These are phyloP conservation scores for Leptographium lundbergii DNA, from an alignment of 2,329 filamentous ascomycete species.

Conservation along the genomic window DNA sequence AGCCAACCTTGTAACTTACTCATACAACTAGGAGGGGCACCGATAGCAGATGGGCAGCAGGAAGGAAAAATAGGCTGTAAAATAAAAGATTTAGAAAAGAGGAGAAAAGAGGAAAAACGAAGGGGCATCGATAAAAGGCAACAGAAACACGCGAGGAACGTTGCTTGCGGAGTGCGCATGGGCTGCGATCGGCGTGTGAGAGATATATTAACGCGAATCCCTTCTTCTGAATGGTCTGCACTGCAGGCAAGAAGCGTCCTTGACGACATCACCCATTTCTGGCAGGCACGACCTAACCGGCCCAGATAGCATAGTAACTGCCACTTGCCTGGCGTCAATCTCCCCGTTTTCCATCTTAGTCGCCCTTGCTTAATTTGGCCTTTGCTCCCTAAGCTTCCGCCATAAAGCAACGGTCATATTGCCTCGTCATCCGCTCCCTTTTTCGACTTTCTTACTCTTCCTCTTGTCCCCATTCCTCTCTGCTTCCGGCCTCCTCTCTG, in stretches of 20 bases:
- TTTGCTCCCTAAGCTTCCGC: background rate
- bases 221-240: background rate
- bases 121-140: background rate
- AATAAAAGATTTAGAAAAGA: background rate
- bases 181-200: background rate
- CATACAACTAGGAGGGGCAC: background rate
- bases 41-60: background rate
- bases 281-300: background rate
- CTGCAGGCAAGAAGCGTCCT: background rate
- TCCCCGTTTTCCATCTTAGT: background rate
- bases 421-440: background rate
- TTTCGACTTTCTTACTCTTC: background rate
- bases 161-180: background rate
- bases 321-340: background rate
- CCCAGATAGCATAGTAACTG: background rate
- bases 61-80: background rate
- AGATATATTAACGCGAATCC: background rate
- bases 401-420: background rate
- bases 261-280: background rate
- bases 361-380: slow-evolving; percentile 3
- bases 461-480: background rate
- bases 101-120: background rate
- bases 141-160: background rate
- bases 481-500: background rate
- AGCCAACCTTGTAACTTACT: background rate